Evolutionary conservation across 176 grass and related monocot species (phyloP), one percentile per base, ranked within the genome.

Genomic region (Zea luxurians): DNA sequence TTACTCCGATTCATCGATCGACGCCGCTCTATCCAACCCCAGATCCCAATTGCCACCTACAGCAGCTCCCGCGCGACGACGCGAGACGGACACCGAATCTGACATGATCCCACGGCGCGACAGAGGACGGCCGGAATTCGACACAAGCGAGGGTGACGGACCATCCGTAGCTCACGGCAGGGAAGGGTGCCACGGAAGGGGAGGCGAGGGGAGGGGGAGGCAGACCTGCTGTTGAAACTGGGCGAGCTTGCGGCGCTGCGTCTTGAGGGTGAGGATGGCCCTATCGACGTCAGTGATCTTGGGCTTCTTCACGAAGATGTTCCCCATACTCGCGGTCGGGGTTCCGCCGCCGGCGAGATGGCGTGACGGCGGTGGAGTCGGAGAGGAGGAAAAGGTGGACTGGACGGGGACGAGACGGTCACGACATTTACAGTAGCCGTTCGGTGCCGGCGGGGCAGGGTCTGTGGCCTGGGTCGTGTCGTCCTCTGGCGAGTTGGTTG

Each of bases 261-360:
- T 99, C 79, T 89, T 99, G 88, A 99, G 96, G 75, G 88, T 77
- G 71, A 99, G 84, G 85, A 99, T 99, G 49, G 96, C 92, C 74
- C 86, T 89, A 86, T 99, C 96, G 10, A 99, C 96, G 20, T 99
- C 96, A 45, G 96, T 95, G 81, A 99, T 88, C 86, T 99, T 99
- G 18, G 90, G 92, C 79, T 99, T 95, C 96, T 99, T 99, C 90
- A 85, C 88, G 84, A 99, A 95, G 21, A 99, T 68, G 89, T 99
- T 99, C 83, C 96, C 96, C 96, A 99, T 99, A 71, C 76, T 27
- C 17, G 20, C 20, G 42, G 1, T 8, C 4, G 18, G 12, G 12
- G 41, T 4, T 13, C 12, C 69, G 70, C 80, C 69, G 68, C 11
- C 70, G 27, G 27, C 27, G 27, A 27, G 27, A 27, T 27, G 27